phyloP scores from a whole-genome alignment of 805 yeast genomes.

The Naumovozyma baii region DNA sequence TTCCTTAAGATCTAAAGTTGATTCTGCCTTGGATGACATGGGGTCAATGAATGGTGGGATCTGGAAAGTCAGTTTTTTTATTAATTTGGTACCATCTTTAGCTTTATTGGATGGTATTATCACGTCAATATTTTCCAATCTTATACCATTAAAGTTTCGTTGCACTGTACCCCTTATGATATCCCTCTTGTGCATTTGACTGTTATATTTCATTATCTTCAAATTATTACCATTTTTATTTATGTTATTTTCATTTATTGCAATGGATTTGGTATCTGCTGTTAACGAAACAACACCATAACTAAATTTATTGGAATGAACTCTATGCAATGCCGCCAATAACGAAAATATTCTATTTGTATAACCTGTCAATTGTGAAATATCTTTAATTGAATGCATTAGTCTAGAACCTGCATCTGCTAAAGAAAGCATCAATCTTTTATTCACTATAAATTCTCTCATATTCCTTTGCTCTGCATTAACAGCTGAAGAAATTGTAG shows the following conservation, averaged over 20 bases:
- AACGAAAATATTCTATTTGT: constrained; percentile 77
- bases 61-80: constrained; percentile 54
- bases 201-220: neutral
- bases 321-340: constrained; percentile 69
- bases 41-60: constrained; percentile 28
- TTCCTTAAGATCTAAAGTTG: constrained; percentile 32
- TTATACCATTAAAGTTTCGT: constrained; percentile 62
- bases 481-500: constrained; percentile 31
- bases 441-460: constrained; percentile 84
- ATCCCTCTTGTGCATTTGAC: constrained; percentile 19
- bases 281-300: constrained; percentile 24
- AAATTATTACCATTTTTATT: neutral
- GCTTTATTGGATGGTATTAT: constrained; percentile 65
- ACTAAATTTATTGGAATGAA: constrained; percentile 47
- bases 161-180: constrained; percentile 77
- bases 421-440: constrained; percentile 77
- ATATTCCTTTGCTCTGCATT: constrained; percentile 47
- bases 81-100: constrained; percentile 48
- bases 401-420: constrained; percentile 93
- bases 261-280: neutral
- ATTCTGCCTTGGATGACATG: constrained; percentile 15
- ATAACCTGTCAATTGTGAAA: constrained; percentile 83
- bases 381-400: constrained; percentile 89
- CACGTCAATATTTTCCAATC: constrained; percentile 75
- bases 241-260: neutral